Evolutionary conservation across 208 protist species (phyloP).

Genomic region (Crithidia bombi): DNA sequence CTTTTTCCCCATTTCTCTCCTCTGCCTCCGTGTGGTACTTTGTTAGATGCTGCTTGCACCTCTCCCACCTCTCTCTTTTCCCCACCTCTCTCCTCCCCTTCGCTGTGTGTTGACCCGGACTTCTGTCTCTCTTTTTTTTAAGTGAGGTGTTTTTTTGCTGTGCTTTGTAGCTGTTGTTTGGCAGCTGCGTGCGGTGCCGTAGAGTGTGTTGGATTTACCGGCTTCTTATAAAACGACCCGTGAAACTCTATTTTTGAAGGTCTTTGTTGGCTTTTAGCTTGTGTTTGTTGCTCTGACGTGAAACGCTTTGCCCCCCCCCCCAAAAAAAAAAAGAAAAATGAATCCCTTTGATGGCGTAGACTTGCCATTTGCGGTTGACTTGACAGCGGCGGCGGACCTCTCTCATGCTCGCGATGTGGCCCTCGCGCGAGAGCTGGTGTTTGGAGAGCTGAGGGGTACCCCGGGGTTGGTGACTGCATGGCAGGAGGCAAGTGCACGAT

Average conservation of each 20-base stretch:
- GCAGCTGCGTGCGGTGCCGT: too few relatives aligned
- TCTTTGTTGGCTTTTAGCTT: background rate
- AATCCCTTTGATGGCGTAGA: conserved; percentile 14
- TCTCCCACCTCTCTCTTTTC: too few relatives aligned
- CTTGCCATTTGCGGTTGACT: conserved; percentile 17
- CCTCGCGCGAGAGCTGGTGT: conserved; percentile 12
- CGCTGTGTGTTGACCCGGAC: too few relatives aligned
- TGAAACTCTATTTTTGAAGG: too few relatives aligned
- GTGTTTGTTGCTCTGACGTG: background rate
- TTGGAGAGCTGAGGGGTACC: conserved; percentile 14
- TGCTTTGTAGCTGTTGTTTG: too few relatives aligned
- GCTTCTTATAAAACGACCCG: too few relatives aligned
- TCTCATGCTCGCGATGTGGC: conserved; percentile 8
- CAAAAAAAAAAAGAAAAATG: too few relatives aligned
- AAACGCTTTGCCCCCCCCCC: background rate
- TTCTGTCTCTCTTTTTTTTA: background rate
- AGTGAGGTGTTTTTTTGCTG: too few relatives aligned
- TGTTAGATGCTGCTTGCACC: too few relatives aligned
- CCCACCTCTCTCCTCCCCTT: too few relatives aligned
- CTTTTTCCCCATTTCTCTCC: background rate
- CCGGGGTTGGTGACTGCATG: background rate
- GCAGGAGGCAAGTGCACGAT: background rate
- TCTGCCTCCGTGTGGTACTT: too few relatives aligned
- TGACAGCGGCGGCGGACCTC: background rate
- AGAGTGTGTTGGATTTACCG: too few relatives aligned